Percentiles rank a stretch among this genome's conserved stretches.
Evolutionary conservation across 306 rosid genomes (phyloP).

Genomic region (Castanospermum australe): DNA sequence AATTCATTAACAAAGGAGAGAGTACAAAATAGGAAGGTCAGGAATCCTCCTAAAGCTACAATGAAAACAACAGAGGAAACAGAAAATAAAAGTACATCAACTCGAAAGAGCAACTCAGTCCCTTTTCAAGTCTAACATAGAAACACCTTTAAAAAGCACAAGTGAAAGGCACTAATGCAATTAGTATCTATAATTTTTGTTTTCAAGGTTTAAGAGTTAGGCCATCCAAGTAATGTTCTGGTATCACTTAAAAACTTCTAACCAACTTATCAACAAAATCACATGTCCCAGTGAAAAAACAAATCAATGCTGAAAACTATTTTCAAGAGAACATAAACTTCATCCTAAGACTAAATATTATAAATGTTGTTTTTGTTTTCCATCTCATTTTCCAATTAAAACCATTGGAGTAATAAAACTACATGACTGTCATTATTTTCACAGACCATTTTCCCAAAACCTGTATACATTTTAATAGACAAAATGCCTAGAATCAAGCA

Average conservation of each 20-base stretch:
- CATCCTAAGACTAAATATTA: background rate
- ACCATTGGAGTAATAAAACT: background rate
- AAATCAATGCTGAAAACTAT: background rate
- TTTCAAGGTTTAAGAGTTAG: slow-evolving; percentile 4
- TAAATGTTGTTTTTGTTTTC: background rate
- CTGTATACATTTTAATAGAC: background rate
- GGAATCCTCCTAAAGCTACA: slow-evolving; percentile 10
- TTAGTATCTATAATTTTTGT: background rate
- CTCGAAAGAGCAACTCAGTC: background rate
- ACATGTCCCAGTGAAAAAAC: background rate
- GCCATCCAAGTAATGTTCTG: slow-evolving; percentile 1
- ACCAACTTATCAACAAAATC: slow-evolving; percentile 13
- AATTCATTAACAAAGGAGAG: background rate
- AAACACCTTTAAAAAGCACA: background rate
- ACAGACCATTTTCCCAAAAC: background rate
- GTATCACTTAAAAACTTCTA: background rate
- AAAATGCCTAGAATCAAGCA: background rate
- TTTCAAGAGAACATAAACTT: slow-evolving; percentile 13
- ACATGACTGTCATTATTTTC: background rate
- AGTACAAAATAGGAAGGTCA: background rate
- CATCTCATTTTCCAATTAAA: background rate
- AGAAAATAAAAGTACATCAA: background rate
- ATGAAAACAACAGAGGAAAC: background rate
- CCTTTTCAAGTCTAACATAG: background rate
- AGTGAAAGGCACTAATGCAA: background rate